These are phyloP conservation scores for Neurospora africana DNA, from an alignment of 495 filamentous ascomycete genomes.

Conservation along the genomic window DNA sequence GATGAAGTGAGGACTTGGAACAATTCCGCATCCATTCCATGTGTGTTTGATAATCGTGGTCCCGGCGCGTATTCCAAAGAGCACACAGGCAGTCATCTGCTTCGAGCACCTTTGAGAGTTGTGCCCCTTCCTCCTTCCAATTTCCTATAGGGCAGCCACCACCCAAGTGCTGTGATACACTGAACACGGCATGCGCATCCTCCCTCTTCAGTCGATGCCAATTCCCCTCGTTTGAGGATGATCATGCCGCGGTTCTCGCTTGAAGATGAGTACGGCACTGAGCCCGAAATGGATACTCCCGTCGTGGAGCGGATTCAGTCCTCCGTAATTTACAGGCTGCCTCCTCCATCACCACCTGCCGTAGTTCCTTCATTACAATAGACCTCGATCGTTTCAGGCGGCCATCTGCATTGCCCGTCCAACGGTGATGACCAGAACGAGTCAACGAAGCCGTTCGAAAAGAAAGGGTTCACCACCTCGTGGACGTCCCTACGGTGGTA, in stretches of 20 bases:
- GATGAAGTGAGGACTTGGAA: slow-evolving; percentile 9
- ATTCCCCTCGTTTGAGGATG: background rate
- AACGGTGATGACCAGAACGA: background rate
- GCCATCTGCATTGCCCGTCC: background rate
- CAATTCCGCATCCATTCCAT: slow-evolving; percentile 10
- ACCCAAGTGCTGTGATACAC: background rate
- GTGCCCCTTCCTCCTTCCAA: background rate
- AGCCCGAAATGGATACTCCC: background rate
- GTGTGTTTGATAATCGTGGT: background rate
- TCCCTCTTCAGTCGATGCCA: background rate
- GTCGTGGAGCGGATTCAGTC: background rate
- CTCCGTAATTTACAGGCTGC: background rate
- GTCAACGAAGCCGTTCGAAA: background rate
- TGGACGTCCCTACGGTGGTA: background rate
- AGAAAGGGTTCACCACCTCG: background rate
- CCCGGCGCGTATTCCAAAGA: background rate
- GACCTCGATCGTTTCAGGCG: background rate
- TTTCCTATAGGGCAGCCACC: background rate
- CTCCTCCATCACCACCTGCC: background rate
- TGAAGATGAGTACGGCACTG: background rate
- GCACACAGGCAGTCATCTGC: background rate
- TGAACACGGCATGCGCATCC: background rate
- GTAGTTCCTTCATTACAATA: background rate
- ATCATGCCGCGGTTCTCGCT: background rate
- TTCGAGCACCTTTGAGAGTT: background rate